Base-by-base conservation (phyloP, 176 grass and related monocot genomes). In the Zizania latifolia region DNA sequence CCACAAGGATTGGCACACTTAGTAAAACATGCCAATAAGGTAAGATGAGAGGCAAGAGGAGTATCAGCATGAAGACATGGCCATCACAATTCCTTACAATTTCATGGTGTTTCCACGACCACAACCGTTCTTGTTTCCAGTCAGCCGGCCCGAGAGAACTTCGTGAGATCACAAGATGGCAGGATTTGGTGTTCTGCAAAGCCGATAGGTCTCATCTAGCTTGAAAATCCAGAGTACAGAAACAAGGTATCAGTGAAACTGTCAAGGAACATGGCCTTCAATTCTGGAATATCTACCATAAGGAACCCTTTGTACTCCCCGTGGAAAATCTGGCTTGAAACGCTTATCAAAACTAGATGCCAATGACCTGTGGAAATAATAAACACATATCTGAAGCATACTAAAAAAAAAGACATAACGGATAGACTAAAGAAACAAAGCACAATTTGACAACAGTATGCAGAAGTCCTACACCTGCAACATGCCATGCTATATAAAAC, bases 261-360 rank as follows among this genome's bases (percentile, higher is more conserved):
- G 30, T 51, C 28, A 86, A 65, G 88, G 88, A 78, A 86, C 83
- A 63, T 62, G 68, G n/a, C 78, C 79, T 83, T 86, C 88, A 0
- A 79, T 79, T 46, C 83, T 70, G 46, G 88, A 90, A 56, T 87
- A 86, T 80, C 80, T 77, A 67, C 84, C 80, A 68, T 79, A 87
- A 33, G 80, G 76, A 81, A 83, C 72, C 44, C 88, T 84, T 58
- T 90, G 76, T 23, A 83, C 2, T 32, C 22, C 23, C 51, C 51
- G 82, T 22, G 65, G 17, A 76, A 73, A 90, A 62, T 90, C 84
- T 64, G 66, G 59, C 71, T 87, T 87, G 48, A 87, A 87, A 35
- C 84, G 88, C 76, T 90, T 90, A 37, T 40, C 72, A 83, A 71
- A 71, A 87, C 70, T 77, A 7, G 51, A 70, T 11, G 58, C 64